Conservation (phyloP, 1,284 basidiomycete genomes). For the Mycena citricolor region DNA sequence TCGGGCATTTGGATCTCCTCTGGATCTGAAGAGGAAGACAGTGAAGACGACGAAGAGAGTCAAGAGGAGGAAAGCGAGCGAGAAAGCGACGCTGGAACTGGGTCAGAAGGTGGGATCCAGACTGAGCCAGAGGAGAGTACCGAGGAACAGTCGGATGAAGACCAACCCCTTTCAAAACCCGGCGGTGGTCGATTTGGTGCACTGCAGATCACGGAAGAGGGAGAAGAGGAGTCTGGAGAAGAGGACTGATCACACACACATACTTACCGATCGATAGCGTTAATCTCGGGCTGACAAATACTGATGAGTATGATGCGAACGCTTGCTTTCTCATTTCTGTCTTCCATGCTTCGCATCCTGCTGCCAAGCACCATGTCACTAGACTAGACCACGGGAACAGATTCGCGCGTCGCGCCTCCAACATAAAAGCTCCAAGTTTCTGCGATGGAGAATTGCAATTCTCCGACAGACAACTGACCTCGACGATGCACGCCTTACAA, state of each 20-base stretch:
- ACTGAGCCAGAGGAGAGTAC: conserved; percentile 29
- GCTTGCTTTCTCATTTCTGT: too few species aligned
- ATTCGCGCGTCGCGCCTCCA: too few species aligned
- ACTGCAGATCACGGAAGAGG: conserved; percentile 32
- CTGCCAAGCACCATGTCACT: too few species aligned
- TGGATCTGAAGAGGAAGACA: conserved; percentile 32
- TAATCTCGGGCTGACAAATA: too few species aligned
- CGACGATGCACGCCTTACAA: too few species aligned
- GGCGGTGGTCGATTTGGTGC: conserved; percentile 39
- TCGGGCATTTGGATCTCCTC: conserved; percentile 60
- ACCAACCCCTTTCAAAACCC: conserved; percentile 14
- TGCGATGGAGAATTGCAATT: too few species aligned
- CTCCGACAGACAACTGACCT: too few species aligned
- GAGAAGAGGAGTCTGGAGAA: conserved; percentile 22
- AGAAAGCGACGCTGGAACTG: conserved; percentile 32
- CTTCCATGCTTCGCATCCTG: too few species aligned
- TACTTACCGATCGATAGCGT: too few species aligned
- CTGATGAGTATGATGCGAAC: too few species aligned
- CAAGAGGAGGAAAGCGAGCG: conserved; percentile 30
- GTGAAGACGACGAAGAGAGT: conserved; percentile 33
- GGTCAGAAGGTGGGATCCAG: conserved; percentile 23
- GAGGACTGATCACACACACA: not conserved
- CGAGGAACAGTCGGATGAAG: conserved; percentile 24
- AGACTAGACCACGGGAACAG: too few species aligned
- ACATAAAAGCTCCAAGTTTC: too few species aligned